phyloP scores from a whole-genome alignment of 140 eudicot species.

The Oenanthe javanica region DNA sequence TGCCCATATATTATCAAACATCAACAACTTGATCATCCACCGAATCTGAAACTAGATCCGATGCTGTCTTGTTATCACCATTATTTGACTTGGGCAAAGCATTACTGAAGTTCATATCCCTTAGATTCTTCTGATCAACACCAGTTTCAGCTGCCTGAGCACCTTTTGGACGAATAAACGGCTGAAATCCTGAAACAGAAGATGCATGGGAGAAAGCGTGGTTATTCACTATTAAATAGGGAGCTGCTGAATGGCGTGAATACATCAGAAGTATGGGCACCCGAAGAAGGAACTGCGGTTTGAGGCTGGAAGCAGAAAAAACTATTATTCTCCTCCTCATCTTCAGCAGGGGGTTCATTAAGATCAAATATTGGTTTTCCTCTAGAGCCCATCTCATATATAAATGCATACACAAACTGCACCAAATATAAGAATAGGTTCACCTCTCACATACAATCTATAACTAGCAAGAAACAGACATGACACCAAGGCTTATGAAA shows the following conservation, averaged over 20 bases:
- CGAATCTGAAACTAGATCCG: background rate
- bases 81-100: constrained; percentile 20
- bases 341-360: constrained; percentile 85
- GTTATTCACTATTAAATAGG: constrained; percentile 54
- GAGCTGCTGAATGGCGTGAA: constrained; percentile 47
- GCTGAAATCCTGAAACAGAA: constrained; percentile 95
- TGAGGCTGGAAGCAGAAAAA: constrained; percentile 63
- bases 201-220: constrained; percentile 90
- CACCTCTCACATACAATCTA: constrained; percentile 23
- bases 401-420: constrained; percentile 41
- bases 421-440: constrained; percentile 25
- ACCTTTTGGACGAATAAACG: constrained; percentile 54
- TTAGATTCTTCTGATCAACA: constrained; percentile 26
- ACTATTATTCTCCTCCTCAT: constrained; percentile 61
- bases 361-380: constrained; percentile 86
- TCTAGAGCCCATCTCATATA: constrained; percentile 79
- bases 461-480: constrained; percentile 21
- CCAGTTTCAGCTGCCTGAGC: constrained; percentile 33
- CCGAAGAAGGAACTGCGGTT: constrained; percentile 72
- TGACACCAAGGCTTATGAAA: constrained; percentile 19
- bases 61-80: constrained; percentile 10
- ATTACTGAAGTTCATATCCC: constrained; percentile 11
- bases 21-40: constrained; percentile 24
- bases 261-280: constrained; percentile 51
- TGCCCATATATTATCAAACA: background rate